phyloP scores from a whole-genome alignment of 2,329 filamentous ascomycete genomes.

The Exophiala phaeomuriformis region DNA sequence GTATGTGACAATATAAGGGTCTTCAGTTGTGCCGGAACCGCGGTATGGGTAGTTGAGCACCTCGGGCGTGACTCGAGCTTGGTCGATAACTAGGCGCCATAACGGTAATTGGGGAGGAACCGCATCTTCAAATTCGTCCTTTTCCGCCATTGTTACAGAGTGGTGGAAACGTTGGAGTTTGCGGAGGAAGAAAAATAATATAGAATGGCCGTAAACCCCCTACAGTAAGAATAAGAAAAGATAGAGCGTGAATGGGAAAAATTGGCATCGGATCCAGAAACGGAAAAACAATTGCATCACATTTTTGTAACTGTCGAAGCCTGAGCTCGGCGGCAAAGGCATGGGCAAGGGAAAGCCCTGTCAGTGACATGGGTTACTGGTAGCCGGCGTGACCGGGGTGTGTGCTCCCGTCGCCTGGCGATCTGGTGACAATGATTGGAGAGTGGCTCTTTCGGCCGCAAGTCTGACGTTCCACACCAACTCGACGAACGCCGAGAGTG shows the following conservation, averaged over 20 bases:
- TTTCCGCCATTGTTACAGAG: constrained; percentile 12
- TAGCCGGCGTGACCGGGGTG: not conserved
- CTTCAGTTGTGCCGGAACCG: constrained; percentile 57
- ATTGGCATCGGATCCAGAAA: no score
- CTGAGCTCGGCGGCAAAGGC: no score
- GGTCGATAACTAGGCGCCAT: constrained; percentile 51
- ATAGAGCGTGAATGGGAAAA: not conserved
- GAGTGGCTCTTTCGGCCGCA: constrained; percentile 2
- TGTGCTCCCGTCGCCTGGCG: not conserved
- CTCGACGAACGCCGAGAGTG: not conserved
- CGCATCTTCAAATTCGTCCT: constrained; percentile 9
- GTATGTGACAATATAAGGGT: constrained; percentile 63
- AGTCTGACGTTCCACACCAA: not conserved
- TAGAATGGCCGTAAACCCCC: not conserved
- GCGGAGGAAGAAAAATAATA: not conserved
- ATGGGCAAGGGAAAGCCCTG: no score
- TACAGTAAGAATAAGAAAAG: not conserved
- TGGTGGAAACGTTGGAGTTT: not conserved
- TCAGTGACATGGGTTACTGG: not conserved
- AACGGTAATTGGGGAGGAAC: constrained; percentile 29
- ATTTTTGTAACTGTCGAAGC: no score
- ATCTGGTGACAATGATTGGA: not conserved
- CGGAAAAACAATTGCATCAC: no score
- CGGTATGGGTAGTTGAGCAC: constrained; percentile 51
- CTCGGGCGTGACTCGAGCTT: constrained; percentile 50